These are phyloP conservation scores for Thelonectria blattea DNA, from an alignment of 2,329 filamentous ascomycete species.

Conservation along the genomic window DNA sequence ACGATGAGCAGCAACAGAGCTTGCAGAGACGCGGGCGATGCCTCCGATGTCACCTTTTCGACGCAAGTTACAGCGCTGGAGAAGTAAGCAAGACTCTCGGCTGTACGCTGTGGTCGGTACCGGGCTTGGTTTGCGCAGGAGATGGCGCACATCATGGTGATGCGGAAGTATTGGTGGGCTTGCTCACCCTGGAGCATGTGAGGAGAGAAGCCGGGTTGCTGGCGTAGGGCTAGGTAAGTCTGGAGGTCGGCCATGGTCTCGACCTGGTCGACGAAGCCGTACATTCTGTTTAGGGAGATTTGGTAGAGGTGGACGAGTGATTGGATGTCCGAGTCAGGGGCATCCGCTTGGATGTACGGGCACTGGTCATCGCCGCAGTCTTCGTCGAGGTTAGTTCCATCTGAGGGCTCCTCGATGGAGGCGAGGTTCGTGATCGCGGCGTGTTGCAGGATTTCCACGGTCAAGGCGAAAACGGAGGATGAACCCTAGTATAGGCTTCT, in stretches of 20 bases:
- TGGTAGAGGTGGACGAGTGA: background rate
- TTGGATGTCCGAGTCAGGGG: background rate
- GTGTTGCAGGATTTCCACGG: background rate
- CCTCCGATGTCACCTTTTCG: background rate
- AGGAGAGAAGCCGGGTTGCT: background rate
- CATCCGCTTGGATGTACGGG: background rate
- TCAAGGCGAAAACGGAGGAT: background rate
- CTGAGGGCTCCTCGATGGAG: background rate
- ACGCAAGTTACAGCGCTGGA: background rate
- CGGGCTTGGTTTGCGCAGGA: constrained; percentile 13
- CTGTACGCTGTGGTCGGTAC: background rate
- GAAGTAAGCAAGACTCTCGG: background rate
- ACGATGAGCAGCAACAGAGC: background rate
- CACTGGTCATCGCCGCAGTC: background rate
- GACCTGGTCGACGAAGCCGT: background rate
- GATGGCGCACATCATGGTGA: constrained; percentile 16
- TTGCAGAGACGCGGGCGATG: background rate
- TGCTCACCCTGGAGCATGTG: background rate
- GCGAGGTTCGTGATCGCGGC: background rate
- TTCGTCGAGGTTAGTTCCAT: background rate
- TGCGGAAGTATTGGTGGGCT: constrained; percentile 12
- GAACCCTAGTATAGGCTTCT: background rate
- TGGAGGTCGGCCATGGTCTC: background rate
- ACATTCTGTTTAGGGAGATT: background rate
- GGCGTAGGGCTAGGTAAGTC: background rate